These are phyloP conservation scores for Dactylellina sp. DNA, from an alignment of 2,329 filamentous ascomycete genomes.

Conservation along the genomic window DNA sequence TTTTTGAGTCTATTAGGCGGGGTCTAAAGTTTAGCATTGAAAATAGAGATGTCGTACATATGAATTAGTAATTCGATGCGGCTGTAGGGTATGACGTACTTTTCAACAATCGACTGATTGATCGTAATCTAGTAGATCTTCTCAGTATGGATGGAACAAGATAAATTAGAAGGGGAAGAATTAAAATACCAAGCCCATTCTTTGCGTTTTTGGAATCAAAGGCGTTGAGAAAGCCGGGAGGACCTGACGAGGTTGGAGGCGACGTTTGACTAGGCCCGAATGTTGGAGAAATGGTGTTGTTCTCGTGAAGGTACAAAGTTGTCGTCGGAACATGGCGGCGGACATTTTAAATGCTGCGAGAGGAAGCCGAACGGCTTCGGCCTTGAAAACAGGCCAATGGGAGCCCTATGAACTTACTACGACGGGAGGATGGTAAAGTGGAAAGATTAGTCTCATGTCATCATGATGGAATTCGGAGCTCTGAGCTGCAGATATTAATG, in stretches of 20 bases:
- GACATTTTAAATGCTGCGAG: conserved; percentile 2
- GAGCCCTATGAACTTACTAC: neutral
- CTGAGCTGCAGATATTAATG: neutral
- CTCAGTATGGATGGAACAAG: neutral
- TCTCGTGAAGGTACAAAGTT: neutral
- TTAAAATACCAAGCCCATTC: conserved; percentile 22
- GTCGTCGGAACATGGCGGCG: conserved; percentile 12
- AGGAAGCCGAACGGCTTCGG: conserved; percentile 3
- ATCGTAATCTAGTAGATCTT: conserved; percentile 56
- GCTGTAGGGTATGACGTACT: conserved; percentile 26
- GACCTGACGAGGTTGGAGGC: conserved; percentile 17
- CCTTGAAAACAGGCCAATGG: conserved; percentile 8
- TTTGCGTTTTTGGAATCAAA: conserved; percentile 17
- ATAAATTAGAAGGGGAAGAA: neutral
- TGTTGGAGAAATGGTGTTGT: conserved; percentile 47
- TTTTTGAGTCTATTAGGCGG: conserved; percentile 59
- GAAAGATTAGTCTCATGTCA: conserved; percentile 10
- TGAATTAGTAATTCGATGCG: no score
- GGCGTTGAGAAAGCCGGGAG: neutral
- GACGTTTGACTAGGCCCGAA: conserved; percentile 1
- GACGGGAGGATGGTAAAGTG: neutral
- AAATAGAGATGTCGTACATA: no score
- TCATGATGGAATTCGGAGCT: conserved; percentile 11
- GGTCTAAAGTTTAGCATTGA: neutral
- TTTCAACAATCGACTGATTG: conserved; percentile 59